phyloP scores from a whole-genome alignment of 306 rosid genomes.

The Citrullus colocynthis region DNA sequence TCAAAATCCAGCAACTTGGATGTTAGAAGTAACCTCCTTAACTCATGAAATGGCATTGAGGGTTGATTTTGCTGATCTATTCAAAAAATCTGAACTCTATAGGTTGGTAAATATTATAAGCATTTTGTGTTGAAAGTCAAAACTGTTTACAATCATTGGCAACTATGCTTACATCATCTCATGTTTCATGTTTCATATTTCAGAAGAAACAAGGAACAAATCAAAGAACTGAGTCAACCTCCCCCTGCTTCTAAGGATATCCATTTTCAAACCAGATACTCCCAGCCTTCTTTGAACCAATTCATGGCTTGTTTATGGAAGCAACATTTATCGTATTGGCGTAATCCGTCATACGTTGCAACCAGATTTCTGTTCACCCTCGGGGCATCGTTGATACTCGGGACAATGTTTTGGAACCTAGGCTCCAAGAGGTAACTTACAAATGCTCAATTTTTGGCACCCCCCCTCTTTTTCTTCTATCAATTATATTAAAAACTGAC shows the following conservation, averaged over 20 bases:
- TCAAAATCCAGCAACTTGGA: constrained; percentile 41
- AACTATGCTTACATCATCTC: constrained; percentile 3
- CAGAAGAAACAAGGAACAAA: constrained; percentile 50
- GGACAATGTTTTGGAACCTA: constrained; percentile 48
- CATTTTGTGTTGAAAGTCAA: neutral
- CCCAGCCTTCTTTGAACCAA: constrained; percentile 35
- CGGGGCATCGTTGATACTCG: constrained; percentile 30
- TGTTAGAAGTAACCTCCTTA: constrained; percentile 31
- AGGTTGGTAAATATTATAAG: constrained; percentile 13
- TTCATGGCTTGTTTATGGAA: constrained; percentile 57
- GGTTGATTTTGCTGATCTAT: constrained; percentile 20
- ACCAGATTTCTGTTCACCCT: constrained; percentile 32
- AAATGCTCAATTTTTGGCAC: neutral
- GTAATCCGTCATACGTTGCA: constrained; percentile 48
- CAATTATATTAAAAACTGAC: neutral
- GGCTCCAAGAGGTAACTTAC: constrained; percentile 43
- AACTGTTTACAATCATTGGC: neutral
- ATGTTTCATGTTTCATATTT: constrained; percentile 15
- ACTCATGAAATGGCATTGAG: constrained; percentile 20
- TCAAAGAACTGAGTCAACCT: constrained; percentile 41
- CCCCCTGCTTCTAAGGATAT: constrained; percentile 41
- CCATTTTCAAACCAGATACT: constrained; percentile 29
- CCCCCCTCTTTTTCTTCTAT: neutral
- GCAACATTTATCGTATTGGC: constrained; percentile 56
- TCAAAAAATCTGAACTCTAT: constrained; percentile 23